Conservation (phyloP, 352 stramenopile genomes). For the Hyaloperonospora brassicae region DNA sequence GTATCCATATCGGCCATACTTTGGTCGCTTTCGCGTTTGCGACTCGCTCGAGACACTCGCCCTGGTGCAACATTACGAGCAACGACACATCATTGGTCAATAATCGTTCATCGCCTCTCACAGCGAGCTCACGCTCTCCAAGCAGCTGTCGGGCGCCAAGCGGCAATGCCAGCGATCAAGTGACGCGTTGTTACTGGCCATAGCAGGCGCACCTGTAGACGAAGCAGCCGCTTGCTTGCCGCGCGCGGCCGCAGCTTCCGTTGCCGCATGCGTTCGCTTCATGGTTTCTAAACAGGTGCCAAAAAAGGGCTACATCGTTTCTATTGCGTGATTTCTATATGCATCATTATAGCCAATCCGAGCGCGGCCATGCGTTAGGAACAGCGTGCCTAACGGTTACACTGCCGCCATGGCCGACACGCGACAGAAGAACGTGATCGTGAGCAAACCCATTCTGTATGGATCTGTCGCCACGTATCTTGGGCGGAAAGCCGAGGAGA, state of each 20-base stretch:
- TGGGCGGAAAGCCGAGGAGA: slow-evolving; percentile 89
- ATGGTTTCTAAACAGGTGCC: slow-evolving; percentile 7
- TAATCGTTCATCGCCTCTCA: too few relatives aligned
- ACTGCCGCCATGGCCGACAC: slow-evolving; percentile 46
- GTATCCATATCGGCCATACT: slow-evolving; percentile 9
- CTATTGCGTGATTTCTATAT: background rate
- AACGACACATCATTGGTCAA: too few relatives aligned
- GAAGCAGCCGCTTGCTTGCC: slow-evolving; percentile 2
- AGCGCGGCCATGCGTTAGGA: background rate
- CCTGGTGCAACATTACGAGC: slow-evolving; percentile 4
- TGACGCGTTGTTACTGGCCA: background rate
- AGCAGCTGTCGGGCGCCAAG: too few relatives aligned
- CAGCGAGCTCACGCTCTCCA: too few relatives aligned
- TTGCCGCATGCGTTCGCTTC: slow-evolving; percentile 38
- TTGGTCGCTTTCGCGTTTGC: slow-evolving; percentile 2
- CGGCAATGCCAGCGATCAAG: too few relatives aligned
- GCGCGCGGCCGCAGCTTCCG: background rate
- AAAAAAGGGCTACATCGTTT: background rate
- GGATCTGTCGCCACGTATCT: slow-evolving; percentile 91
- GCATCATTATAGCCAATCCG: background rate
- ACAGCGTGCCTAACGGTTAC: slow-evolving; percentile 3
- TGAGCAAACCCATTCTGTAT: slow-evolving; percentile 92
- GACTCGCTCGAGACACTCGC: slow-evolving; percentile 1
- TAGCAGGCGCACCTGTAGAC: background rate
- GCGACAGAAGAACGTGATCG: slow-evolving; percentile 71